A percentile compares a stretch with the other conserved stretches of the same genome.
These are phyloP conservation scores for Castanea mollissima DNA, from an alignment of 306 rosid species.

Conservation along the genomic window DNA sequence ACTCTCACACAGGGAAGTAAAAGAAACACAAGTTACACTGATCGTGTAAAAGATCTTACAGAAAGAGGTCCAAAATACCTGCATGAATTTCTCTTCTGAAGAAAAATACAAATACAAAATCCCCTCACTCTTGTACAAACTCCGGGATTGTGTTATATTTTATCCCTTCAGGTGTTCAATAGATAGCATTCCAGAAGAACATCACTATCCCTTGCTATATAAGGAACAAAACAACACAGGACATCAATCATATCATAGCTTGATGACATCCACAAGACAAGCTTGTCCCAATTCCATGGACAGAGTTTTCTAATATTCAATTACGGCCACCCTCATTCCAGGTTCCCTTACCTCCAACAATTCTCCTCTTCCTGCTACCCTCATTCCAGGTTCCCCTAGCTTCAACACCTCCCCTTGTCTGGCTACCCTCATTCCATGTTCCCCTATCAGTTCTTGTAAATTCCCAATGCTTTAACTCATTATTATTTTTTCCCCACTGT, in stretches of 20 bases:
- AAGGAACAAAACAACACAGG: neutral
- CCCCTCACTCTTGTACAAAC: neutral
- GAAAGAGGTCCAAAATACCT: constrained; percentile 4
- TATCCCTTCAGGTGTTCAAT: neutral
- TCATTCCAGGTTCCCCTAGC: no score
- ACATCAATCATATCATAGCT: neutral
- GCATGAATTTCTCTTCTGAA: constrained; percentile 2
- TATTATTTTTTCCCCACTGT: constrained; percentile 26
- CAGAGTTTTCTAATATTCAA: constrained; percentile 7
- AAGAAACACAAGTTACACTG: no score
- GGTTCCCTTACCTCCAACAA: neutral
- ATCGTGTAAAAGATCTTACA: no score
- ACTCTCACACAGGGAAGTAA: no score
- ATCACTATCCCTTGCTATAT: neutral
- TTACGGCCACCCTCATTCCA: no score
- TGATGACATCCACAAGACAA: constrained; percentile 7
- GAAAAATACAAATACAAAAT: neutral
- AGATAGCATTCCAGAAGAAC: neutral
- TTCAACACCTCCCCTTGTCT: constrained; percentile 23
- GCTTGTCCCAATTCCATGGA: constrained; percentile 10
- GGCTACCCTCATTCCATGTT: constrained; percentile 29
- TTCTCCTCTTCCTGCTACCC: constrained; percentile 14
- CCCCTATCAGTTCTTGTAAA: constrained; percentile 30
- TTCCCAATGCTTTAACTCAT: constrained; percentile 37
- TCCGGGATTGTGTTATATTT: neutral